Percentiles rank a stretch among this genome's conserved stretches.
Conservation (phyloP, 768 basidiomycete genomes). For the Hemileccinum rubropunctum region DNA sequence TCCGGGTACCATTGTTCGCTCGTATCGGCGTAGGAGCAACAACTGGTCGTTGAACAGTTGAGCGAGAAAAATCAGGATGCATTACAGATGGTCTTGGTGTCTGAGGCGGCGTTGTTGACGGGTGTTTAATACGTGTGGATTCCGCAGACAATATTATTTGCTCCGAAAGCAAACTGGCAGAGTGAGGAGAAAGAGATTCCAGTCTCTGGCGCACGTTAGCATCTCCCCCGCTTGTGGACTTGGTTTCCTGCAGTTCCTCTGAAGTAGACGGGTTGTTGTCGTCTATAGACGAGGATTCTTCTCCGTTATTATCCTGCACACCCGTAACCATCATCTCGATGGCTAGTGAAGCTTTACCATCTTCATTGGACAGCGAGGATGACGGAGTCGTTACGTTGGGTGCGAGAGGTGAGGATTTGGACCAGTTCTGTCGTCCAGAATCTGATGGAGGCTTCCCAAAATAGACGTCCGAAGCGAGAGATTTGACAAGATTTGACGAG, state of each 20-base stretch:
- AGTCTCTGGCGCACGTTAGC: conserved; percentile 39
- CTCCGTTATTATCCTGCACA: not conserved
- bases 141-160: conserved; percentile 7
- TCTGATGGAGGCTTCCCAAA: conserved; percentile 31
- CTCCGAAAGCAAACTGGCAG: conserved; percentile 41
- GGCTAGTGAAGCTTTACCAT: conserved; percentile 17
- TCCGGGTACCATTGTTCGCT: conserved; percentile 7
- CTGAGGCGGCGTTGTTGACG: conserved; percentile 19
- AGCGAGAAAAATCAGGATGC: conserved; percentile 17
- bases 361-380: conserved; percentile 18
- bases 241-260: conserved; percentile 16
- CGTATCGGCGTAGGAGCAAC: conserved; percentile 31
- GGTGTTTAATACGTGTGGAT: conserved; percentile 12
- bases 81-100: conserved; percentile 12
- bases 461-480: not conserved
- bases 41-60: conserved; percentile 24
- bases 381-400: conserved; percentile 15
- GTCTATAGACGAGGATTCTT: not conserved
- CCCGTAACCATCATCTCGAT: not conserved
- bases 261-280: not conserved
- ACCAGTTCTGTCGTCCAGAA: conserved; percentile 38
- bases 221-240: conserved; percentile 19
- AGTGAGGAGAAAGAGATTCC: conserved; percentile 60
- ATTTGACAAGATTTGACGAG: not conserved
- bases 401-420: conserved; percentile 17